Evolutionary conservation across 331 rosid species (phyloP).

Genomic region (Quercus tomentella): DNA sequence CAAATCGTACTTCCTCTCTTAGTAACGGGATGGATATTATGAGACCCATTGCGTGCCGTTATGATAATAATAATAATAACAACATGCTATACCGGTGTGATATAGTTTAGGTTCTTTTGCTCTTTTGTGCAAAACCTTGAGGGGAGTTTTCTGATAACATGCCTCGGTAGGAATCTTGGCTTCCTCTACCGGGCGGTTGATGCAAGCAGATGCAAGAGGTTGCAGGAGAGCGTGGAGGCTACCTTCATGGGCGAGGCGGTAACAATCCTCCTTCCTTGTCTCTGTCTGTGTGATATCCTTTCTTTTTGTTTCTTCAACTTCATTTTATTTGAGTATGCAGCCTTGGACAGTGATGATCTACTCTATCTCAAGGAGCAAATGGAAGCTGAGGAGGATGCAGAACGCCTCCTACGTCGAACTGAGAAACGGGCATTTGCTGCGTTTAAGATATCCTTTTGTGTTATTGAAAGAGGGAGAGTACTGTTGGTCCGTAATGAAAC

Average conservation of each 20-base stretch:
- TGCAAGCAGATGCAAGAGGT: slow-evolving; percentile 99
- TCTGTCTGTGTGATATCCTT: slow-evolving; percentile 2
- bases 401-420: slow-evolving; percentile 94
- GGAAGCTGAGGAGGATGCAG: slow-evolving; percentile 99
- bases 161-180: slow-evolving; percentile 99
- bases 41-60: no score
- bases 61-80: no score
- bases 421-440: slow-evolving; percentile 99
- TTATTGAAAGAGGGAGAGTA: not conserved
- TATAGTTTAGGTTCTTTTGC: not conserved
- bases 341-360: slow-evolving; percentile 98
- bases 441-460: slow-evolving; percentile 88
- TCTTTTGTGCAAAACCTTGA: slow-evolving; percentile 14
- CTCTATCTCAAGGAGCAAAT: slow-evolving; percentile 99
- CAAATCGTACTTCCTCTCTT: no score
- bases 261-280: slow-evolving; percentile 9
- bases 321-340: slow-evolving; percentile 63
- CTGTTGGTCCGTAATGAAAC: not conserved
- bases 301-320: slow-evolving; percentile 21
- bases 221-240: slow-evolving; percentile 99
- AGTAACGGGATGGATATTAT: no score
- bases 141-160: slow-evolving; percentile 81
- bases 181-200: slow-evolving; percentile 67
- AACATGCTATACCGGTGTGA: not conserved
- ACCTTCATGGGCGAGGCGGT: slow-evolving; percentile 99